Base-by-base conservation (phyloP, 169 alveolate genomes). In the Plasmodium knowlesi region DNA sequence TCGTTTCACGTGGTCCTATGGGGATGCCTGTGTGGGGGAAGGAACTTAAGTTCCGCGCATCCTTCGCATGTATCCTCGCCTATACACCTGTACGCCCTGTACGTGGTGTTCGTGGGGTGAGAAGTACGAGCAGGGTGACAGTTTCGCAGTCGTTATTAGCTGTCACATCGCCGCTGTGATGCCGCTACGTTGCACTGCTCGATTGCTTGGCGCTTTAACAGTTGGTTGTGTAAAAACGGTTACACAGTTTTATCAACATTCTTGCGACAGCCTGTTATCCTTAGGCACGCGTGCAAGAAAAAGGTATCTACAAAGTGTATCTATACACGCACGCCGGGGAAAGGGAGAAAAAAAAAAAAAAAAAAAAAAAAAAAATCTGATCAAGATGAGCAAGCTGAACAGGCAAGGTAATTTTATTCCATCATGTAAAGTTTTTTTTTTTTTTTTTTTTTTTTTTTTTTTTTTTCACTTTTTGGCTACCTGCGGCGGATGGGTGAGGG, bases 241-340 rank as follows among this genome's bases (percentile, higher is more conserved):
- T 16, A 10, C 61, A 50, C 8, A 12, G 22, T 16, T 50, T 50
- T 12, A 12, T 50, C 22, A 50, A 8, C 61, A 16, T 16, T 14
- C 25, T 16, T 50, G 61, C 61, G 61, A 50, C 61, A 43, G 54
- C n/a, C 54, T 4, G 98, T 98, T 78, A 97, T 97, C 41, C 98
- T 98, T 93, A 98, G 96, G 67, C 98, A 98, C 83, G 98, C 97
- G 2, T 97, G 92, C 34, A 99, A 99, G 99, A 84, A 98, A 99
- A 99, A 98, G 97, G 30, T 98, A 92, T 4, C 99, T 98, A 54
- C 98, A 97, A 97, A 53, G 98, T 95, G 97, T 98, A 98, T n/a
- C 98, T 96, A 16, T 98, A 98, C 50, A 97, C 98, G 97, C 98
- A 96, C 39, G 28, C 46, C 2, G 14, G 83, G 6, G n/a, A 5